These are phyloP conservation scores for Raddia guianensis DNA, from an alignment of 176 grass and related monocot genomes.

Conservation along the genomic window DNA sequence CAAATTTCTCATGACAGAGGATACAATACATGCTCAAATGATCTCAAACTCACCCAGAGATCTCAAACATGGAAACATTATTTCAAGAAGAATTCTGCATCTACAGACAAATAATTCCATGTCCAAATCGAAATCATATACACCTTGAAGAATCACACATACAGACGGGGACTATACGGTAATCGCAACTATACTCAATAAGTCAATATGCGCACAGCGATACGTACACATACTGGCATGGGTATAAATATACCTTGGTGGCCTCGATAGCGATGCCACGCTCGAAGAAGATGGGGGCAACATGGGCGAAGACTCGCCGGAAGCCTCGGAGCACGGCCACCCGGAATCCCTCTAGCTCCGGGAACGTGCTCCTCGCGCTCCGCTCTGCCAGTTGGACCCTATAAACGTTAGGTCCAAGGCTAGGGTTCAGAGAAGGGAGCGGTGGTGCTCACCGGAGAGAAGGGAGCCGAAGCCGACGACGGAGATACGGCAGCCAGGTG, in stretches of 20 bases:
- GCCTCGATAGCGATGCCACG: conserved; percentile 73
- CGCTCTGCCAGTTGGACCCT: conserved; percentile 46
- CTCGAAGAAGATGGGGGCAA: conserved; percentile 89
- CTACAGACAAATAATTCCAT: not conserved
- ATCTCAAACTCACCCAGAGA: not conserved
- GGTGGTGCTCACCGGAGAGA: conserved; percentile 66
- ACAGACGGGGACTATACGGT: not conserved
- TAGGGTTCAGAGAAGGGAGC: not conserved
- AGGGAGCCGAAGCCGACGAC: conserved; percentile 89
- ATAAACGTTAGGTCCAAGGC: not conserved
- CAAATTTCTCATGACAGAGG: too few relatives aligned
- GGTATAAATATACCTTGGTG: conserved; percentile 28
- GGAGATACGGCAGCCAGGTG: conserved; percentile 57
- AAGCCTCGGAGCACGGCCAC: conserved; percentile 71
- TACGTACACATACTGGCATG: not conserved
- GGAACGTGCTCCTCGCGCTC: conserved; percentile 97
- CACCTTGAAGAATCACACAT: not conserved
- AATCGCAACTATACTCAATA: not conserved
- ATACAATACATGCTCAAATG: not conserved
- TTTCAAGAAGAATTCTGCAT: not conserved
- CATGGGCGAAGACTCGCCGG: conserved; percentile 86
- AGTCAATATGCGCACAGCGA: not conserved
- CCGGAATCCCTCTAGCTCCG: conserved; percentile 72
- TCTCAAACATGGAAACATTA: not conserved
- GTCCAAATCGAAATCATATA: not conserved